Percentiles rank a stretch among this genome's conserved stretches.
Evolutionary conservation across 805 yeast genomes (phyloP).

Genomic region (Lachancea dasiensis): DNA sequence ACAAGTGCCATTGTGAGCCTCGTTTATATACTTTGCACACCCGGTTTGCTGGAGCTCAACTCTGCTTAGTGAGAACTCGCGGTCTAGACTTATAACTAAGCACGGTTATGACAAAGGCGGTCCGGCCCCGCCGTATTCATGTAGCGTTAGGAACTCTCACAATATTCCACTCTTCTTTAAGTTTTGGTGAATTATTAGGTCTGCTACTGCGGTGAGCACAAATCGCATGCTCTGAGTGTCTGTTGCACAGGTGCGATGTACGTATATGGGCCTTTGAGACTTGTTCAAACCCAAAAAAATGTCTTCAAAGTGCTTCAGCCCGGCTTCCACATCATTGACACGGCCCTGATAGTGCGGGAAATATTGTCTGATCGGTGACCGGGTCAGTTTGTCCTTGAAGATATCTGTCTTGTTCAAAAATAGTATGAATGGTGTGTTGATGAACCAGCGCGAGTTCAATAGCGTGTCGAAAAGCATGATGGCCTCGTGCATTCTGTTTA

Average conservation of each 20-base stretch:
- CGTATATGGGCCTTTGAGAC: slow-evolving; percentile 68
- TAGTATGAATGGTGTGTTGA: slow-evolving; percentile 77
- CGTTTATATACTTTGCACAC: not conserved
- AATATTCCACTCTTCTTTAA: slow-evolving; percentile 71
- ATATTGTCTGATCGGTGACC: slow-evolving; percentile 60
- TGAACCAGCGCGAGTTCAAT: slow-evolving; percentile 81
- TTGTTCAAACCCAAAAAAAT: slow-evolving; percentile 59
- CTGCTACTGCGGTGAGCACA: slow-evolving; percentile 88
- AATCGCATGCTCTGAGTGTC: slow-evolving; percentile 85
- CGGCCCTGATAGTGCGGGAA: slow-evolving; percentile 76
- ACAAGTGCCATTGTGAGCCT: not conserved
- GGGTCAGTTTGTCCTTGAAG: slow-evolving; percentile 60
- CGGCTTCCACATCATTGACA: slow-evolving; percentile 58
- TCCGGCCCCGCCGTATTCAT: no score
- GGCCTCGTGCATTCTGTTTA: slow-evolving; percentile 88
- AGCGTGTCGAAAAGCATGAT: slow-evolving; percentile 76
- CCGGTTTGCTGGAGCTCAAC: not conserved
- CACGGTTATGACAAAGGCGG: not conserved
- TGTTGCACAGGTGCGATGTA: slow-evolving; percentile 93
- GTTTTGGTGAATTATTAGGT: slow-evolving; percentile 79
- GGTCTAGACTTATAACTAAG: slow-evolving; percentile 2
- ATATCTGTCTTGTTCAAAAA: slow-evolving; percentile 87
- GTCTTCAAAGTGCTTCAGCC: slow-evolving; percentile 63
- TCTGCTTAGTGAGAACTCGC: slow-evolving; percentile 1
- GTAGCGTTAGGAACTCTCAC: no score